Evolutionary conservation across 441 rosid genomes (phyloP).

Genomic region (Jatropha multifida): DNA sequence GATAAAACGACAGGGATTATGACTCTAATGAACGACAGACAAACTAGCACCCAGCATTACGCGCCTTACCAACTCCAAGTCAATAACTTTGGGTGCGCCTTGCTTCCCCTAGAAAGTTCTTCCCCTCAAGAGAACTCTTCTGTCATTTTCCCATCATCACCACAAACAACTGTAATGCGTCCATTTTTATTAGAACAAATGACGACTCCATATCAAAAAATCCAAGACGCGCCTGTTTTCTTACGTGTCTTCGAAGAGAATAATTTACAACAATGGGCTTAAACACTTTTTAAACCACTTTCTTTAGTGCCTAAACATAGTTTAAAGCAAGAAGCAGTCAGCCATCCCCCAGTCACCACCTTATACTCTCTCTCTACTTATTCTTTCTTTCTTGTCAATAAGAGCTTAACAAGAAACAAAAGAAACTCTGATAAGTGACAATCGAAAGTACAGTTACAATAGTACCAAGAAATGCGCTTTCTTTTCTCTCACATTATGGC

Average conservation of each 20-base stretch:
- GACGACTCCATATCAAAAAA: neutral
- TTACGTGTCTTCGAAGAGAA: neutral
- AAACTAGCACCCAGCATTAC: slow-evolving; percentile 5
- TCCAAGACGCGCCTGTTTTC: neutral
- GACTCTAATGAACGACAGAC: slow-evolving; percentile 5
- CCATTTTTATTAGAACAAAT: neutral
- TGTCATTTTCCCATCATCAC: slow-evolving; percentile 4
- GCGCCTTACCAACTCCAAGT: neutral
- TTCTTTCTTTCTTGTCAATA: neutral
- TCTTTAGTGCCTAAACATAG: neutral
- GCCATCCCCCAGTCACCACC: neutral
- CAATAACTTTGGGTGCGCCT: slow-evolving; percentile 1
- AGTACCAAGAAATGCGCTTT: slow-evolving; percentile 28
- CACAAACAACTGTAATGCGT: slow-evolving; percentile 11
- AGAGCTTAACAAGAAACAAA: no score
- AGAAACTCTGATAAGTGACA: no score
- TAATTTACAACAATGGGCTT: neutral
- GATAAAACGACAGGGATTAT: neutral
- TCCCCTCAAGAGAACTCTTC: neutral
- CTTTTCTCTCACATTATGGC: slow-evolving; percentile 23
- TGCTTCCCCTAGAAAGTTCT: neutral
- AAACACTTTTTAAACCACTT: neutral
- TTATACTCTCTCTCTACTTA: neutral
- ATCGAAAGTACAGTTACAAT: no score
- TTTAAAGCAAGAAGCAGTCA: neutral